These are phyloP conservation scores for Polymyxa betae DNA, from an alignment of 208 protist genomes.

Conservation along the genomic window DNA sequence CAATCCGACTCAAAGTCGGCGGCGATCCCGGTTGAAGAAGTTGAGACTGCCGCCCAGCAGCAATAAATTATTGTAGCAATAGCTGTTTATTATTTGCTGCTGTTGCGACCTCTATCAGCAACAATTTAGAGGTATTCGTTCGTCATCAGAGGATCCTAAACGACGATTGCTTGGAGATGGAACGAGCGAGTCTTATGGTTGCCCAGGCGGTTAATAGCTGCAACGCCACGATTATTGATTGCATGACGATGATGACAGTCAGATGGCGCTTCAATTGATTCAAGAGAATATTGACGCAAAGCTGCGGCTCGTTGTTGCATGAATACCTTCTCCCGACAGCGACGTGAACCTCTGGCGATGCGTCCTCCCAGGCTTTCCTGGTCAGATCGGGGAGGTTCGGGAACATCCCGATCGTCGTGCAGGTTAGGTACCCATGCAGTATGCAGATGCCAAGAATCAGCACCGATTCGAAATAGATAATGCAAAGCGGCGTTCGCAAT, in stretches of 20 bases:
- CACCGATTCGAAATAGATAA: neutral
- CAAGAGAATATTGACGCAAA: neutral
- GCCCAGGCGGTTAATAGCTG: neutral
- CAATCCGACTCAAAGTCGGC: neutral
- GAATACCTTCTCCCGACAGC: too few species aligned
- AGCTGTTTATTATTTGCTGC: neutral
- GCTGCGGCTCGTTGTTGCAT: neutral
- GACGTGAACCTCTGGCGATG: too few species aligned
- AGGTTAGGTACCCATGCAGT: neutral
- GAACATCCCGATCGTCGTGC: neutral
- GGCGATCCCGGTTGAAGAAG: neutral
- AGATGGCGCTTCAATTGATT: neutral
- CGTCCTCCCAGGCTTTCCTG: too few species aligned
- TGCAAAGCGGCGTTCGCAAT: neutral
- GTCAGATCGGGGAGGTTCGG: neutral
- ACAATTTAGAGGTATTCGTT: neutral
- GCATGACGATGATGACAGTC: neutral
- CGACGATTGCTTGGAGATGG: neutral
- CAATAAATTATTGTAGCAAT: neutral
- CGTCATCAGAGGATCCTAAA: neutral
- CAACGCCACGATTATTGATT: neutral
- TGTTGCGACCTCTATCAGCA: neutral
- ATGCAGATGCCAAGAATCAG: too few species aligned
- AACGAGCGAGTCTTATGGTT: neutral
- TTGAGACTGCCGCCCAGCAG: neutral